Evolutionary conservation across 164 flowering plant genomes (phyloP).

Genomic region (Annona cherimola): DNA sequence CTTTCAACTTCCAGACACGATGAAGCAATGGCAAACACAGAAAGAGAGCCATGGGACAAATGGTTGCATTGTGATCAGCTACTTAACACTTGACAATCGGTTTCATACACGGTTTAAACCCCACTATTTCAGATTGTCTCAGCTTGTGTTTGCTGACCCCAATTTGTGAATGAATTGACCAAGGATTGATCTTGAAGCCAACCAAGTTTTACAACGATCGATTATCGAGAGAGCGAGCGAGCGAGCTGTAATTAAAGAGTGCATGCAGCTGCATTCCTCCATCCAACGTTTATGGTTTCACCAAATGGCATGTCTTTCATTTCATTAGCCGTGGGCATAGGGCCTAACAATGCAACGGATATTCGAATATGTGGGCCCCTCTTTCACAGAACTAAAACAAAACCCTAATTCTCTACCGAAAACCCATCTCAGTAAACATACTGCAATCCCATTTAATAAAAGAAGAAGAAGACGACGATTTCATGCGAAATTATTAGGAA

Average conservation of each 20-base stretch:
- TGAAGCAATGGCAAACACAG: too few relatives aligned
- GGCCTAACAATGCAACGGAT: neutral
- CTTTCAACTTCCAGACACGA: too few relatives aligned
- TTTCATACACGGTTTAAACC: too few relatives aligned
- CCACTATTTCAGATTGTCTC: too few relatives aligned
- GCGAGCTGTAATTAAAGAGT: neutral
- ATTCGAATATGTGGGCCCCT: neutral
- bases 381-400: neutral
- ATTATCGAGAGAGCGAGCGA: too few relatives aligned
- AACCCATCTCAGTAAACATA: neutral
- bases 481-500: neutral
- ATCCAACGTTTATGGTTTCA: neutral
- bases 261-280: neutral
- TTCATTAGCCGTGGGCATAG: neutral
- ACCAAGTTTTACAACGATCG: too few relatives aligned
- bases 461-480: neutral
- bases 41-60: too few relatives aligned
- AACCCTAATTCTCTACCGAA: neutral
- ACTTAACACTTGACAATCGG: too few relatives aligned
- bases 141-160: too few relatives aligned
- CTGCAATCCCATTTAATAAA: neutral
- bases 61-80: too few relatives aligned
- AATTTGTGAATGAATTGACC: too few relatives aligned
- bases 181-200: too few relatives aligned
- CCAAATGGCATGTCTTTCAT: neutral